Percentiles rank a stretch among this genome's conserved stretches.
These are phyloP conservation scores for Mycena vulgaris DNA, from an alignment of 768 basidiomycete species.

Conservation along the genomic window DNA sequence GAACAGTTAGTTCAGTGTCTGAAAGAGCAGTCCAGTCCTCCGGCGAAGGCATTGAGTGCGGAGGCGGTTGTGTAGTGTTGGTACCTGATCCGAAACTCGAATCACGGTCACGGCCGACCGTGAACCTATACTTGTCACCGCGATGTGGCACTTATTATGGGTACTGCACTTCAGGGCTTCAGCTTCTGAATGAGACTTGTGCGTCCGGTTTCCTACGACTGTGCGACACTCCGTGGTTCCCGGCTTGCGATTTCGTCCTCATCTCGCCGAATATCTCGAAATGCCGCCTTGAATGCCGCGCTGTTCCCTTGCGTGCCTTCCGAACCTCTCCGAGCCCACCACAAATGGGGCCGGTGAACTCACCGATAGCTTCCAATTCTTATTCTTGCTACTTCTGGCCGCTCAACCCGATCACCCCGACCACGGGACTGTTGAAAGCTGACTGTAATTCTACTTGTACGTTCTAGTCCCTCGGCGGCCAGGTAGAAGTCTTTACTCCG, in stretches of 20 bases:
- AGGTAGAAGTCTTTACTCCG: background rate
- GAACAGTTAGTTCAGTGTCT: constrained; percentile 71
- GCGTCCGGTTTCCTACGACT: constrained; percentile 21
- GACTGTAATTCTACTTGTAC: background rate
- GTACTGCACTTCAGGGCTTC: too few species aligned
- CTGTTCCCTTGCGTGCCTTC: background rate
- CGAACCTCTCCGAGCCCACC: constrained; percentile 5
- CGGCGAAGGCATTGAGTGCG: constrained; percentile 53
- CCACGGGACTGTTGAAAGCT: too few species aligned
- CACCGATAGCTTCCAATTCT: background rate
- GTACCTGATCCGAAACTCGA: too few species aligned
- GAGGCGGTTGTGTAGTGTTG: background rate
- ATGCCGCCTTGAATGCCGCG: background rate
- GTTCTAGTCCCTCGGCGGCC: background rate
- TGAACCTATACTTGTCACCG: background rate
- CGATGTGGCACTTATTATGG: too few species aligned
- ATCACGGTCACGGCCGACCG: background rate
- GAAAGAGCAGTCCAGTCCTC: constrained; percentile 69
- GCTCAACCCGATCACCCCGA: too few species aligned
- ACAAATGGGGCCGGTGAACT: background rate
- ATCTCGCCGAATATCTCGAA: background rate
- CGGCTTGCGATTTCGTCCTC: background rate
- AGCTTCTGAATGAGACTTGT: too few species aligned
- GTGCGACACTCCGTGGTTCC: background rate
- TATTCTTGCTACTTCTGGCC: too few species aligned